Evolutionary conservation across 768 basidiomycete species (phyloP).

Genomic region (Mrakia blollopis): DNA sequence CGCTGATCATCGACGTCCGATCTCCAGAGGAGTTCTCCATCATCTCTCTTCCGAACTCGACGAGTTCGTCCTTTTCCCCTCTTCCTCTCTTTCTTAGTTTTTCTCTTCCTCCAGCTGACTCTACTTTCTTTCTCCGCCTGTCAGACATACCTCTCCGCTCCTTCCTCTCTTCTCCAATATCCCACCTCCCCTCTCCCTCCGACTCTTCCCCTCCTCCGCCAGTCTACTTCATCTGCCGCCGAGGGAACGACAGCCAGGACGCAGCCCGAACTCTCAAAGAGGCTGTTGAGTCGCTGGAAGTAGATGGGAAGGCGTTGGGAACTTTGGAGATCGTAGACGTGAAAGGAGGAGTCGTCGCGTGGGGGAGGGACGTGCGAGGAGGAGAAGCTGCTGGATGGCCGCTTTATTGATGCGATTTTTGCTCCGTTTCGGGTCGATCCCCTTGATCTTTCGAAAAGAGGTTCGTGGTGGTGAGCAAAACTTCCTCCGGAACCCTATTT

Average conservation of each 20-base stretch:
- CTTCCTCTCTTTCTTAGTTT: slow-evolving; percentile 18
- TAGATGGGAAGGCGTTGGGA: neutral
- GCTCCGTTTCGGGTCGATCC: too few relatives aligned
- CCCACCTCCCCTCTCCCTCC: slow-evolving; percentile 32
- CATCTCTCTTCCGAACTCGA: slow-evolving; percentile 68
- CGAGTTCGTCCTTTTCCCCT: slow-evolving; percentile 51
- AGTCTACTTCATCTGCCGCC: slow-evolving; percentile 66
- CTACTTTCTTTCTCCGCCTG: neutral
- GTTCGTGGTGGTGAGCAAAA: too few relatives aligned
- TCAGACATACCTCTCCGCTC: slow-evolving; percentile 69
- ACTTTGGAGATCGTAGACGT: slow-evolving; percentile 7
- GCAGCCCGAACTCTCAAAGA: slow-evolving; percentile 61
- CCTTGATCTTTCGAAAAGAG: too few relatives aligned
- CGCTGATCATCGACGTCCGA: slow-evolving; percentile 69
- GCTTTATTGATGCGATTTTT: slow-evolving; percentile 8
- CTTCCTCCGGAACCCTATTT: too few relatives aligned
- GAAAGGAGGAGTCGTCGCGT: slow-evolving; percentile 19
- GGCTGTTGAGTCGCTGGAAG: slow-evolving; percentile 42
- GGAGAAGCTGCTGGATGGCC: slow-evolving; percentile 21
- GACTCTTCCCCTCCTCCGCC: slow-evolving; percentile 30
- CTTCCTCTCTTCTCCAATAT: slow-evolving; percentile 59
- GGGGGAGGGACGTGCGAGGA: slow-evolving; percentile 24
- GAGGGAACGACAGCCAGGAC: slow-evolving; percentile 90
- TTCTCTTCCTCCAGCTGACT: neutral
- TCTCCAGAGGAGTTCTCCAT: slow-evolving; percentile 76